Base-by-base conservation (phyloP, 1,139 yeast species). In the Nadsonia starkeyi-henricii region DNA sequence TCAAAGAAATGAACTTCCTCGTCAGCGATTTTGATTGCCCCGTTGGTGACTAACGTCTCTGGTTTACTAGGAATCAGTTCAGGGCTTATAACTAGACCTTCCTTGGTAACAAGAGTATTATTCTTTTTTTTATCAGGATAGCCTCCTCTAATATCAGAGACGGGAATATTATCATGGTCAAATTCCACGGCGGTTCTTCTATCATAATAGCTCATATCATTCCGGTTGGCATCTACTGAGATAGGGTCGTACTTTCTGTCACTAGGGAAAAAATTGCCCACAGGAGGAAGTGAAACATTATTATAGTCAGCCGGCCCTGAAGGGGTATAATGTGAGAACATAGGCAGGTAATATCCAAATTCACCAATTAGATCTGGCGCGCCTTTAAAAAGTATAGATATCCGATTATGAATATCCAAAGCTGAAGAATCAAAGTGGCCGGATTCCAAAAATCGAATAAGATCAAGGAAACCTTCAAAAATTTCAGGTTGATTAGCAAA, bases 341-440 rank as follows among this genome's bases (percentile, higher is more conserved):
- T 97, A 1, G 99, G 99, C 63, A 91, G 73, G 61, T 93, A 91
- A 63, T 88, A 93, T 64, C 89, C 88, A 67, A 91, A 91, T 62
- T 93, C 98, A 57, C 86, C 95, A 55, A 91, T 70, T 55, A 91
- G 73, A 63, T 91, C 98, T 1, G 97, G 98, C 4, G 96, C 95
- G 58, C 85, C 85, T 51, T 86, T 81, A 69, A 91, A 91, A 49
- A 91, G 72, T 21, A 79, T 74, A 1, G 96, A 85, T 1, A 91
- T 96, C 62, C 91, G 96, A 51, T 86, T 82, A 60, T 91, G 91
- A 9, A 91, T 97, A 61, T 91, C 97, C 48, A 86, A 81, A 52
- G 91, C 39, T 33, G 39, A 33, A 4, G 39, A 33, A 13, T 33
- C 39, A n/a, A 13, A 33, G 17, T 33, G 17, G 9, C 39, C 39